Evolutionary conservation across 345 rosid species (phyloP), one percentile per base, ranked within the genome.

Genomic region (Psidium friedrichsthalianum): DNA sequence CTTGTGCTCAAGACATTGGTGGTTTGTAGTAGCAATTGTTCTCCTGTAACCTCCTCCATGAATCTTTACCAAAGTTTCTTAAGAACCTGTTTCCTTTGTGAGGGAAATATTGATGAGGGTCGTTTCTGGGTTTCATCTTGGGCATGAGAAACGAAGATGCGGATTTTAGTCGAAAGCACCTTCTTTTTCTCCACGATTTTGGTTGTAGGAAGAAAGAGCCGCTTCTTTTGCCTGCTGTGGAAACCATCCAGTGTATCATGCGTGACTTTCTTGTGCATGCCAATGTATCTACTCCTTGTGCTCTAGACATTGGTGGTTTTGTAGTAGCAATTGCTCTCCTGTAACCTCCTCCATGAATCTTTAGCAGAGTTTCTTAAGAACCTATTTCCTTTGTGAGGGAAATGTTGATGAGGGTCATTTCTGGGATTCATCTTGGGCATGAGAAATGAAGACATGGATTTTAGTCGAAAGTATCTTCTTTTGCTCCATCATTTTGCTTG

Each of bases 371-470:
- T n/a, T n/a, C n/a, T n/a, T n/a, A n/a, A n/a, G n/a, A n/a, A n/a
- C n/a, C n/a, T n/a, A n/a, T n/a, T n/a, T n/a, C n/a, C n/a, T n/a
- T n/a, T n/a, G n/a, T n/a, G n/a, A n/a, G n/a, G n/a, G n/a, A n/a
- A n/a, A n/a, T n/a, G n/a, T n/a, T n/a, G n/a, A n/a, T n/a, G n/a
- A n/a, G n/a, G n/a, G n/a, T n/a, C n/a, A n/a, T n/a, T n/a, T n/a
- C n/a, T n/a, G n/a, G n/a, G n/a, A n/a, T n/a, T n/a, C n/a, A n/a
- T n/a, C n/a, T n/a, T n/a, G n/a, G n/a, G n/a, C n/a, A n/a, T 95
- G 85, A 88, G 40, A 82, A n/a, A 83, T 69, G 25, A 55, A 82
- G n/a, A 61, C 20, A 74, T 53, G 88, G 15, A 27, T 89, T 74
- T 20, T 47, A 27, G 44, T 22, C n/a, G n/a, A 44, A 11, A 25